A percentile compares a stretch with the other conserved stretches of the same genome.
phyloP scores from a whole-genome alignment of 1,139 yeast genomes.

The Cylindricascospora bacillispora region DNA sequence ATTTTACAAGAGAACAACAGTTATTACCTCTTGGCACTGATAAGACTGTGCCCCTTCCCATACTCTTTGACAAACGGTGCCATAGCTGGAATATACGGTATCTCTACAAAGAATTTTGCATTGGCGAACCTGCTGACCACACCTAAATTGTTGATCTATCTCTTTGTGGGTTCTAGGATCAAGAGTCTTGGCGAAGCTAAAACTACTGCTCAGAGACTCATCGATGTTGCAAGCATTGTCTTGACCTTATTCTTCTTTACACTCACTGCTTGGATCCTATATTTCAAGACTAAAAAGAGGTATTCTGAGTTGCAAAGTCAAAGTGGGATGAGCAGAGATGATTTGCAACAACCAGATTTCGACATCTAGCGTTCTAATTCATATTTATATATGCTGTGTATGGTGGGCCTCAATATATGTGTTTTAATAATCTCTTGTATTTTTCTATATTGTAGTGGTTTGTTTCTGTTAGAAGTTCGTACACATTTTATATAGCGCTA shows the following conservation, averaged over 20 bases:
- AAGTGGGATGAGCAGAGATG: slow-evolving; percentile 3
- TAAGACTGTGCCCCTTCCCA: slow-evolving; percentile 84
- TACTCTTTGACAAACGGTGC: slow-evolving; percentile 90
- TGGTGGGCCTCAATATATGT: background rate
- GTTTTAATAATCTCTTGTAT: background rate
- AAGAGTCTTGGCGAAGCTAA: slow-evolving; percentile 56
- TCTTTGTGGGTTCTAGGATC: slow-evolving; percentile 70
- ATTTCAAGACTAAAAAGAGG: slow-evolving; percentile 37
- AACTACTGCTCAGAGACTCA: slow-evolving; percentile 38
- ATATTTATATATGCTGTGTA: no score
- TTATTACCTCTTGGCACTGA: slow-evolving; percentile 51
- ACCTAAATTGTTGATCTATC: slow-evolving; percentile 67
- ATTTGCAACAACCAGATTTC: slow-evolving; percentile 2
- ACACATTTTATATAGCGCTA: no score
- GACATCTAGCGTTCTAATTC: slow-evolving; percentile 1
- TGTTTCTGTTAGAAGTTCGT: no score
- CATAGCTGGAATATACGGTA: slow-evolving; percentile 70
- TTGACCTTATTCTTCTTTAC: slow-evolving; percentile 47
- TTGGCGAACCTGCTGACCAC: slow-evolving; percentile 64
- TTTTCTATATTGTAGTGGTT: background rate
- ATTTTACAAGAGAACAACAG: slow-evolving; percentile 61
- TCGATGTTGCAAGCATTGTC: slow-evolving; percentile 52
- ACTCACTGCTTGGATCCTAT: slow-evolving; percentile 58
- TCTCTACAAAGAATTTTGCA: slow-evolving; percentile 47
- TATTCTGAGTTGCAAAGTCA: slow-evolving; percentile 21